Evolutionary conservation across 495 filamentous ascomycete genomes (phyloP), one percentile per base, ranked within the genome.

Genomic region (Aspergillus sclerotioniger): DNA sequence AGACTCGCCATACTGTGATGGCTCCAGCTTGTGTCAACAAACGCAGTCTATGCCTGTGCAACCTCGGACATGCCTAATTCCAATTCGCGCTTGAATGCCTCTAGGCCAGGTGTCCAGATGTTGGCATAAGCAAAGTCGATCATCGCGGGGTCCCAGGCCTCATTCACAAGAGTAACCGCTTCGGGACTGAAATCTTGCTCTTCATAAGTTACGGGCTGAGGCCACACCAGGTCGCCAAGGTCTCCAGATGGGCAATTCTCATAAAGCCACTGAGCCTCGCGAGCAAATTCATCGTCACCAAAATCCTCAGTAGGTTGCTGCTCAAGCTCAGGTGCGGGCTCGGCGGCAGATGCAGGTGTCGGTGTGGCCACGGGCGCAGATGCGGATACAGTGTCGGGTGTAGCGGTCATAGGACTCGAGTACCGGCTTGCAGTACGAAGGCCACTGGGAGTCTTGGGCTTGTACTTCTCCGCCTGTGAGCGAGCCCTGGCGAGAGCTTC

Each of bases 391-490:
- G 53, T 28, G 21, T 63, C 62, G 29, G 67, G 67, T 9, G 67
- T 54, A 25, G 59, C 52, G 32, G 52, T 59, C 32, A 67, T 45
- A 39, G 72, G 71, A 46, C 63, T 72, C 0, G 76, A 71, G 17
- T 73, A 71, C 0, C 69, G 72, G 50, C 70, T 71, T 13, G 70
- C 56, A 49, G 73, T 71, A 35, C 77, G 76, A 50, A 81, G 73
- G 7, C 75, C 70, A 57, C 78, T 81, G 1, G 76, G 75, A 7
- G 71, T 77, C 60, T 80, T 80, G 0, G 78, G 78, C 41, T 75
- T 77, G 64, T 78, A 74, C 32, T 70, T 73, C 52, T 77, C 67
- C 3, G 75, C 76, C 25, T 69, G 68, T 16, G 65, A 66, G 25
- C 76, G 74, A 37, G 63, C 72, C 21, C 67, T 64, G 8, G 65